Evolutionary conservation across 2,329 filamentous ascomycete genomes (phyloP), one percentile per base, ranked within the genome.

Genomic region (Xylariomycetidae sp.): DNA sequence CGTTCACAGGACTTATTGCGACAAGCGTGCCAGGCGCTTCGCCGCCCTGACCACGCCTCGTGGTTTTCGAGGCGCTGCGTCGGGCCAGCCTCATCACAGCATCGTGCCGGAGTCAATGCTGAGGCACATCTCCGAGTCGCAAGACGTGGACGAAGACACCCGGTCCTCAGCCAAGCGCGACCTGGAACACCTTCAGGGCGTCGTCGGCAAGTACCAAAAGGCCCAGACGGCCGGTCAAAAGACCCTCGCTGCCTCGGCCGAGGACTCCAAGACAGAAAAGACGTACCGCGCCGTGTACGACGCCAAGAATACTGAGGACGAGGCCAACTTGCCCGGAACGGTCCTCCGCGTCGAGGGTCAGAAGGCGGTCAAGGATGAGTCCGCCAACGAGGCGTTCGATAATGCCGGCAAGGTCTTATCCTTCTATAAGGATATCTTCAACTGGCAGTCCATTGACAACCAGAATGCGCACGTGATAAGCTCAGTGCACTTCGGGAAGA

Each of bases 401-500:
- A 72, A 72, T 30, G 60, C 70, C 1, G 69, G 70, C 16, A 52
- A 54, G 8, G 70, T 73, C 1, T 56, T 72, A 26, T 52, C 65
- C 15, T 74, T 75, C 46, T 76, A 72, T n/a, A n/a, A n/a, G n/a
- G n/a, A 68, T 9, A 54, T 64, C 20, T 74, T 74, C 44, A 50
- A 61, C 25, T 73, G 70, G 64, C 58, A 67, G 17, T 73, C 68
- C 0, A 66, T 75, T 35, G 67, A 77, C 53, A 67, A 72, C 55
- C 57, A 64, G 30, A 67, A 69, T 39, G 58, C 62, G 49, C 55
- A 64, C n/a, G 62, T 75, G 20, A 54, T 69, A 39, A 72, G 66
- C 48, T 67, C 63, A n/a, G 67, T 77, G 14, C 72, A 77, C 43
- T 75, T 70, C 45, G 68, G 63, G 4, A 37, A 62, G 37, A 47